Evolutionary conservation across 148 eudicot genomes (phyloP).

Genomic region (Tetragonia tetragonoides): DNA sequence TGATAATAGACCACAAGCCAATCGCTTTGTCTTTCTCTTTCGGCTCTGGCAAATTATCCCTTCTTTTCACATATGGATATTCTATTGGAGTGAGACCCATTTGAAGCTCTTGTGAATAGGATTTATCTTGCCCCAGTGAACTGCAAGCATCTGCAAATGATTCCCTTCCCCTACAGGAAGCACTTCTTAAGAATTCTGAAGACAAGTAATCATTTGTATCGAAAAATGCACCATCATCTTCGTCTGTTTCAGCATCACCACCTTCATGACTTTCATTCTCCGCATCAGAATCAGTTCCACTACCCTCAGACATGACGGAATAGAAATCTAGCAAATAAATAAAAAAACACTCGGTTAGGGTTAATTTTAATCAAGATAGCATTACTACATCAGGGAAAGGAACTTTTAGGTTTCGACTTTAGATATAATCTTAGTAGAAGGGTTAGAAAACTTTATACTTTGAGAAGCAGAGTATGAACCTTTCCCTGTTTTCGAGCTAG

Average conservation of each 20-base stretch:
- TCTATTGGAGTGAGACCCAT: slow-evolving; percentile 55
- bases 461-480: background rate
- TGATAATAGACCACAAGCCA: slow-evolving; percentile 94
- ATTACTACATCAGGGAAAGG: background rate
- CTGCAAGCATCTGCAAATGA: slow-evolving; percentile 51
- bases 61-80: slow-evolving; percentile 71
- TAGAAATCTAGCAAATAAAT: slow-evolving; percentile 58
- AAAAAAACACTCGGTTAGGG: background rate
- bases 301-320: slow-evolving; percentile 94
- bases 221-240: slow-evolving; percentile 71
- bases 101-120: slow-evolving; percentile 45
- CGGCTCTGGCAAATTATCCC: slow-evolving; percentile 89
- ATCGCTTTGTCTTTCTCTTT: slow-evolving; percentile 89
- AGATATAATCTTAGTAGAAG: background rate
- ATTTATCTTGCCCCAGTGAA: slow-evolving; percentile 52
- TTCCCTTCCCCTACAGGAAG: slow-evolving; percentile 79
- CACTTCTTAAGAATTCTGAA: slow-evolving; percentile 79
- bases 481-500: background rate
- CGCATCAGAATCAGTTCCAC: slow-evolving; percentile 78
- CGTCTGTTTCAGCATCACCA: slow-evolving; percentile 73
- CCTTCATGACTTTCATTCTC: slow-evolving; percentile 87
- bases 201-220: slow-evolving; percentile 87
- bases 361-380: background rate
- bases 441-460: background rate
- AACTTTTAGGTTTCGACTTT: background rate